phyloP scores from a whole-genome alignment of 192 early-diverging fungal species.

The Jimgerdemannia flammicorona region DNA sequence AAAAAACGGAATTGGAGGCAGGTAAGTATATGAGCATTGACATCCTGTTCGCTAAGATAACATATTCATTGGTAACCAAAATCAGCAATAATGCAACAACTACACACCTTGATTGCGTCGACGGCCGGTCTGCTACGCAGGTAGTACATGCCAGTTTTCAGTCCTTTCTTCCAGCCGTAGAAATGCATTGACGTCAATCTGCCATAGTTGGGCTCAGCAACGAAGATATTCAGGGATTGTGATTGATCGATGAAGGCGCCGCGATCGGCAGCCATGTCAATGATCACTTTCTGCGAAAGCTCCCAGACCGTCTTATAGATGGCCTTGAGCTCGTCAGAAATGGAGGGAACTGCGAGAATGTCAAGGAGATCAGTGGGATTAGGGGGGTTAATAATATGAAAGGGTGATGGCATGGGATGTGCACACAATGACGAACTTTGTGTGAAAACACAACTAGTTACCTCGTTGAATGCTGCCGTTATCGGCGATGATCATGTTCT shows the following conservation, averaged over 20 bases:
- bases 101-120: conserved; percentile 81
- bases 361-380: background rate
- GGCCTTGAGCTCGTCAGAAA: conserved; percentile 87
- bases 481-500: conserved; percentile 91
- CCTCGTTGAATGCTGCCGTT: conserved; percentile 79
- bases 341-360: conserved; percentile 41
- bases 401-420: background rate
- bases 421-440: background rate
- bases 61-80: background rate
- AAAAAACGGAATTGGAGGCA: background rate
- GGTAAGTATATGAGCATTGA: background rate
- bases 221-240: conserved; percentile 93
- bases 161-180: conserved; percentile 95
- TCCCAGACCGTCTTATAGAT: conserved; percentile 99
- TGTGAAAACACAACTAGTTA: background rate
- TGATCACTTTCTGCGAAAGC: conserved; percentile 83
- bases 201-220: conserved; percentile 91
- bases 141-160: conserved; percentile 99
- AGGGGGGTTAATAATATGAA: background rate
- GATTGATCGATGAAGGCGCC: conserved; percentile 97
- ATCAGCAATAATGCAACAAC: too few species aligned
- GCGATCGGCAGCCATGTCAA: conserved; percentile 97
- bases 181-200: conserved; percentile 98
- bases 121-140: conserved; percentile 92
- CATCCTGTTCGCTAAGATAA: background rate